These are phyloP conservation scores for Arthroderma sp. DNA, from an alignment of 2,329 filamentous ascomycete species.

Conservation along the genomic window DNA sequence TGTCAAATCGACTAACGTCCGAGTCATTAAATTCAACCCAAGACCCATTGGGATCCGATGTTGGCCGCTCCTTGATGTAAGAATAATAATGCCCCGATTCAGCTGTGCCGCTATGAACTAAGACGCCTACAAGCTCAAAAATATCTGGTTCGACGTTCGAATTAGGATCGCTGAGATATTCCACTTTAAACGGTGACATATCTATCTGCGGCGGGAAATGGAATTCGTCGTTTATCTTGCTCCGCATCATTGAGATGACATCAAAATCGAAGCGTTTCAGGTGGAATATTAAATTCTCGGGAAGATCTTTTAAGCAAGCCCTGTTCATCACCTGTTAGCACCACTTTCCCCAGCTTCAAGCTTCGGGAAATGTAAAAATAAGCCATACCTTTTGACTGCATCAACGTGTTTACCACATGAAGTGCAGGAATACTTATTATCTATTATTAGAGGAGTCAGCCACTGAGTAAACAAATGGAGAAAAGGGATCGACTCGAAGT, in stretches of 20 bases:
- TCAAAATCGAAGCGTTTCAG: slow-evolving; percentile 51
- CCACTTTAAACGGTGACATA: slow-evolving; percentile 81
- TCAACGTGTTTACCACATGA: slow-evolving; percentile 80
- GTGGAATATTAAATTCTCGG: slow-evolving; percentile 90
- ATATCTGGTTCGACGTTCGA: slow-evolving; percentile 50
- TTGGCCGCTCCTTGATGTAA: slow-evolving; percentile 69
- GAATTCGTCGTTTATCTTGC: slow-evolving; percentile 93
- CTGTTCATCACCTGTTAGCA: slow-evolving; percentile 27
- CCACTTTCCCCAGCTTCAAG: background rate
- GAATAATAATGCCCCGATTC: slow-evolving; percentile 97
- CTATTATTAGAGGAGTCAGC: slow-evolving; percentile 30
- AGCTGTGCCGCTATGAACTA: slow-evolving; percentile 85
- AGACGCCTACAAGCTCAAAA: slow-evolving; percentile 87
- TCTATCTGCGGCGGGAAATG: slow-evolving; percentile 73
- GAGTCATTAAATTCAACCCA: slow-evolving; percentile 97
- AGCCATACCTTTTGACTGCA: slow-evolving; percentile 64
- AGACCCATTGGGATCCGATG: slow-evolving; percentile 31
- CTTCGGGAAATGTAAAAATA: background rate
- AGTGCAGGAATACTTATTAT: slow-evolving; percentile 97
- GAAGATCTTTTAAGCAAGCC: slow-evolving; percentile 81
- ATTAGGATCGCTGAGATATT: slow-evolving; percentile 56
- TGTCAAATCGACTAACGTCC: slow-evolving; percentile 64
- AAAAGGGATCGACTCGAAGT: no score
- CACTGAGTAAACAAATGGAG: background rate
- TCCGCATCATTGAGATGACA: slow-evolving; percentile 55